These are phyloP conservation scores for Fusarium cicatricum DNA, from an alignment of 2,329 filamentous ascomycete species.

Conservation along the genomic window DNA sequence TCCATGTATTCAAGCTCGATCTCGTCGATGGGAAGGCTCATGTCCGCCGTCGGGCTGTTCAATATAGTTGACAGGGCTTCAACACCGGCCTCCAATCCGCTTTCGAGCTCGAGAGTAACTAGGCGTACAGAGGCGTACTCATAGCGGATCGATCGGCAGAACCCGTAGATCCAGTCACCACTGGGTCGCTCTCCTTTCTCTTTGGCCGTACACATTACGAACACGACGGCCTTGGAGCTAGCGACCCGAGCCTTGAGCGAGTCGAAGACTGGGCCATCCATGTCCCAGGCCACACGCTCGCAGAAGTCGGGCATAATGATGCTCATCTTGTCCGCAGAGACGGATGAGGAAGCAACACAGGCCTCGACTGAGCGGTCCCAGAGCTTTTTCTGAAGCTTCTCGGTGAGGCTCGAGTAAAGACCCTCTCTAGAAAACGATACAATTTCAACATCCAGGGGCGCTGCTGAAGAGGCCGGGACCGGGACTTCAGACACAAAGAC, in stretches of 20 bases:
- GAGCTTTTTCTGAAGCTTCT: not conserved
- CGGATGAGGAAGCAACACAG: not conserved
- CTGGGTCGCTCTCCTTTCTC: not conserved
- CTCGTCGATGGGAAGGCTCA: not conserved
- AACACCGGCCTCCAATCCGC: not conserved
- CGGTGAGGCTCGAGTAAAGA: not conserved
- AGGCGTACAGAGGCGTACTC: not conserved
- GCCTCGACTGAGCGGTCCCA: not conserved
- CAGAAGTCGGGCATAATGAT: not conserved
- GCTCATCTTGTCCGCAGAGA: not conserved
- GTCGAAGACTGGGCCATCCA: slow-evolving; percentile 1
- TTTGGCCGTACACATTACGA: not conserved
- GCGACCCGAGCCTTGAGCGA: slow-evolving; percentile 2
- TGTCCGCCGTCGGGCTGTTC: not conserved
- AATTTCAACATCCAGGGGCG: not conserved
- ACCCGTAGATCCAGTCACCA: not conserved
- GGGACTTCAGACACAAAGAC: not conserved
- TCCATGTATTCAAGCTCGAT: not conserved
- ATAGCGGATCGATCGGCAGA: not conserved
- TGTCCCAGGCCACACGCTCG: not conserved
- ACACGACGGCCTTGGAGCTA: not conserved
- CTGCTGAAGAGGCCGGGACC: not conserved
- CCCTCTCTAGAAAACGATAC: not conserved
- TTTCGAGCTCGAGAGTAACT: not conserved
- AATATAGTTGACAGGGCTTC: not conserved